Conservation (phyloP, 371 early-diverging fungal species). For the Actinomucor elegans region DNA sequence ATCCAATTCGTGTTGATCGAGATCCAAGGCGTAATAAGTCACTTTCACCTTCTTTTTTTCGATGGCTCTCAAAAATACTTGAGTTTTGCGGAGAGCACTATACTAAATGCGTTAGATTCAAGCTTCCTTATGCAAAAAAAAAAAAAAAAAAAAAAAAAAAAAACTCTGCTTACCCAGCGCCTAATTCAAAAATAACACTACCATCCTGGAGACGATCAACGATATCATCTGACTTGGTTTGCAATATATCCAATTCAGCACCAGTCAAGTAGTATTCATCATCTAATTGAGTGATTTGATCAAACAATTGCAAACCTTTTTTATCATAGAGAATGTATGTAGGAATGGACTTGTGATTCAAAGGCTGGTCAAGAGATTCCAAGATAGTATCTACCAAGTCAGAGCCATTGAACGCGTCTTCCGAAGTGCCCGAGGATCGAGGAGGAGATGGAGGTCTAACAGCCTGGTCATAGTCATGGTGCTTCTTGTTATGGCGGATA, state of each 20-base stretch:
- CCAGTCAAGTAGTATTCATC: slow-evolving; percentile 86
- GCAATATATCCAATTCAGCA: slow-evolving; percentile 80
- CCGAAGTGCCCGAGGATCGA: slow-evolving; percentile 22
- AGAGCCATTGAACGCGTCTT: slow-evolving; percentile 42
- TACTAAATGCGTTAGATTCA: no score
- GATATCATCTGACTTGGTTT: slow-evolving; percentile 59
- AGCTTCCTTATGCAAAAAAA: no score
- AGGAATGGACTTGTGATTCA: slow-evolving; percentile 56
- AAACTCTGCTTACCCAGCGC: slow-evolving; percentile 70
- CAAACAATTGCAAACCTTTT: slow-evolving; percentile 81
- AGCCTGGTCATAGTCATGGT: not conserved
- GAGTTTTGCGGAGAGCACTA: slow-evolving; percentile 87
- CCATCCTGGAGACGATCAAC: slow-evolving; percentile 65
- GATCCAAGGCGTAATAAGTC: slow-evolving; percentile 91
- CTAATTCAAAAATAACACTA: slow-evolving; percentile 79
- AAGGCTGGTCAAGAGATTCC: slow-evolving; percentile 35
- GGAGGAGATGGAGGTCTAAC: slow-evolving; percentile 33
- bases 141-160: not conserved
- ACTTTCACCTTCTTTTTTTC: slow-evolving; percentile 61
- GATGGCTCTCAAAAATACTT: slow-evolving; percentile 73
- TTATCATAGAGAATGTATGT: slow-evolving; percentile 84
- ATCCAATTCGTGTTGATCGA: slow-evolving; percentile 78
- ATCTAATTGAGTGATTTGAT: slow-evolving; percentile 78
- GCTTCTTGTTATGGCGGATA: slow-evolving; percentile 18
- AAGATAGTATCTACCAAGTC: slow-evolving; percentile 52